A percentile compares a stretch with the other conserved stretches of the same genome.
Evolutionary conservation across 768 basidiomycete species (phyloP).

Genomic region (Calocybe cyanea): DNA sequence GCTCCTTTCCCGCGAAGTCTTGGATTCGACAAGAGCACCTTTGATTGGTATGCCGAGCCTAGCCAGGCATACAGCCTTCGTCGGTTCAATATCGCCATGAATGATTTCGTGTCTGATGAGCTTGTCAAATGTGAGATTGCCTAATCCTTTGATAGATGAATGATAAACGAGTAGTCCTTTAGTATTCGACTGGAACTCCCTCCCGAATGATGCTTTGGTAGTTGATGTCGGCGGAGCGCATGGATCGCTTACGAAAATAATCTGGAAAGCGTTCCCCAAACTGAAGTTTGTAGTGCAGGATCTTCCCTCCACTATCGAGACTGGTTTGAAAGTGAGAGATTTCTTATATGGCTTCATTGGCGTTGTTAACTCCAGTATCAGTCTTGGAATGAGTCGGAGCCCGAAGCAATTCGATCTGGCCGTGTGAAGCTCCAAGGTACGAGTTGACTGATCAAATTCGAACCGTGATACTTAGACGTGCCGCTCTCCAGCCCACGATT

Average conservation of each 20-base stretch:
- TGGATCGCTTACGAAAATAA: conserved; percentile 19
- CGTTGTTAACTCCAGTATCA: too few species aligned
- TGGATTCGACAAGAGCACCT: not conserved
- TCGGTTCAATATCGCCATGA: conserved; percentile 5
- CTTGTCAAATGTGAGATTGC: conserved; percentile 1
- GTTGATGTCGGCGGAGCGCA: conserved; percentile 29
- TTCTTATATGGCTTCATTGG: too few species aligned
- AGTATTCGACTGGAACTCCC: conserved; percentile 23
- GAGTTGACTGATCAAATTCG: not conserved
- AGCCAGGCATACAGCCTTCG: conserved; percentile 1
- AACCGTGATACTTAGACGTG: too few species aligned
- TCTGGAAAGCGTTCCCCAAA: conserved; percentile 17
- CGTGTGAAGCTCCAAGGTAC: not conserved
- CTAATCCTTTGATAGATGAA: not conserved
- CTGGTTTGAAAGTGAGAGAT: conserved; percentile 11
- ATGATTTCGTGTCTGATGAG: not conserved
- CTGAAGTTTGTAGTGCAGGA: conserved; percentile 25
- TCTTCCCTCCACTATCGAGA: conserved; percentile 12
- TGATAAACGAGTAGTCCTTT: not conserved
- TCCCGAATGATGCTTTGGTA: conserved; percentile 18
- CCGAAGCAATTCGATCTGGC: not conserved
- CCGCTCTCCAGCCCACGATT: conserved; percentile 25
- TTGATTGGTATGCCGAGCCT: not conserved
- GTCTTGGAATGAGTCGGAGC: too few species aligned
- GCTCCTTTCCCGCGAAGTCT: conserved; percentile 8